A percentile compares a stretch with the other conserved stretches of the same genome.
phyloP scores from a whole-genome alignment of 768 basidiomycete genomes.

The Trametopsis cervina region DNA sequence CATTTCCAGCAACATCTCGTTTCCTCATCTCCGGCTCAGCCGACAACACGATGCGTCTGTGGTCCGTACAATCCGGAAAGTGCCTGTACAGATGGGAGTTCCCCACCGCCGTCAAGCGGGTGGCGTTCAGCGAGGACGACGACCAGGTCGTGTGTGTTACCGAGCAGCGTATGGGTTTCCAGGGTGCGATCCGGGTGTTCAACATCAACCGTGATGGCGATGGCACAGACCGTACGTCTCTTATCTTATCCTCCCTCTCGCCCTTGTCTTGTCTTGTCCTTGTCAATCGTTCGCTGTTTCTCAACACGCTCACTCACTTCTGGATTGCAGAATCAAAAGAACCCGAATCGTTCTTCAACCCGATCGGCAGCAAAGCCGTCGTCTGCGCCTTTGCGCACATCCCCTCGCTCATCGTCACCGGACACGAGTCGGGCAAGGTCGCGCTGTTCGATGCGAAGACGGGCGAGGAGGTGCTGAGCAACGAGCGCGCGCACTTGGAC shows the following conservation, averaged over 20 bases:
- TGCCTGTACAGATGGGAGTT: constrained; percentile 96
- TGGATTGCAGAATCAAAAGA: constrained; percentile 58
- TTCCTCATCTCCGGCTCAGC: constrained; percentile 90
- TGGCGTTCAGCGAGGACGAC: constrained; percentile 85
- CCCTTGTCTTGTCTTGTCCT: not conserved
- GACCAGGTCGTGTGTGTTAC: constrained; percentile 86
- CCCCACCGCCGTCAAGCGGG: constrained; percentile 95
- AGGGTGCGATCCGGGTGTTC: constrained; percentile 89
- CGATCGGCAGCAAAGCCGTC: constrained; percentile 92
- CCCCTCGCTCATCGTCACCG: constrained; percentile 78
- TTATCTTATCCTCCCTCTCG: not conserved
- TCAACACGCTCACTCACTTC: constrained; percentile 1
- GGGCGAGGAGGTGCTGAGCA: constrained; percentile 76
- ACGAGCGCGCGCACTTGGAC: constrained; percentile 85
- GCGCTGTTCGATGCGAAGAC: constrained; percentile 84
- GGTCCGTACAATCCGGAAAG: constrained; percentile 86
- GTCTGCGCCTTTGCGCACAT: constrained; percentile 86
- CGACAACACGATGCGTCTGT: constrained; percentile 88
- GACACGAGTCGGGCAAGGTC: constrained; percentile 95
- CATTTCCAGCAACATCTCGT: constrained; percentile 63
- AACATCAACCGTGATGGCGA: constrained; percentile 79
- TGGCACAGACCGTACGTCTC: constrained; percentile 68
- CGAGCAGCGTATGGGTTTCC: constrained; percentile 93
- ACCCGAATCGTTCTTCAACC: constrained; percentile 74
- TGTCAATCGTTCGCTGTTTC: not conserved